phyloP scores from a whole-genome alignment of 768 basidiomycete genomes.

The Cyathus striatus region DNA sequence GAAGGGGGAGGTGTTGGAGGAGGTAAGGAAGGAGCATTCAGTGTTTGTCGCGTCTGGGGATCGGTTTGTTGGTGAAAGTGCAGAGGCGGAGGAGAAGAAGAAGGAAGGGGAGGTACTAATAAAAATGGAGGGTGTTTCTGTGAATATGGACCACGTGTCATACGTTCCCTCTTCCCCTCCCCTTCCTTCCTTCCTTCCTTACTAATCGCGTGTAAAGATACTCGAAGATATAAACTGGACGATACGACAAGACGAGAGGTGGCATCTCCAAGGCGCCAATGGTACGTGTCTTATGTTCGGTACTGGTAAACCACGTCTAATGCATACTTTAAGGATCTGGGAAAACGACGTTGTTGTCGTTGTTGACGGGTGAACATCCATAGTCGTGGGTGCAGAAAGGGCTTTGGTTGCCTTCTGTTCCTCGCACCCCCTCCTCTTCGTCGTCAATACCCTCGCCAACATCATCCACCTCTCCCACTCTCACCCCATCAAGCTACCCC shows the following conservation, averaged over 20 bases:
- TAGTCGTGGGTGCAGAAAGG: too few relatives aligned
- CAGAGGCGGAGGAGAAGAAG: neutral
- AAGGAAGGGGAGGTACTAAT: constrained; percentile 34
- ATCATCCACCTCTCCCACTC: too few relatives aligned
- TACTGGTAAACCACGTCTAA: too few relatives aligned
- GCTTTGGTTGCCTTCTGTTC: too few relatives aligned
- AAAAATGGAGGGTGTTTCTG: constrained; percentile 59
- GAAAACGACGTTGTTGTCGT: constrained; percentile 88
- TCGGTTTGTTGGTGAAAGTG: too few relatives aligned
- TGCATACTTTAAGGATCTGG: constrained; percentile 69
- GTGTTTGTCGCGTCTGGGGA: too few relatives aligned
- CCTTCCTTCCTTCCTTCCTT: neutral
- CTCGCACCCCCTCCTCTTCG: too few relatives aligned
- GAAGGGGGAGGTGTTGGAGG: constrained; percentile 36
- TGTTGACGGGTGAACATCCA: constrained; percentile 93
- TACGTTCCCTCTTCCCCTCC: constrained; percentile 15
- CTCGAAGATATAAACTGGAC: constrained; percentile 79
- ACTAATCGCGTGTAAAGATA: constrained; percentile 39
- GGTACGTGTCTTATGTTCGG: constrained; percentile 38
- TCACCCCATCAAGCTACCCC: too few relatives aligned
- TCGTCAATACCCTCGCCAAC: too few relatives aligned
- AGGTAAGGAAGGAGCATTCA: neutral
- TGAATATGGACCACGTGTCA: constrained; percentile 67
- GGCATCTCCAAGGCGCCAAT: constrained; percentile 89
- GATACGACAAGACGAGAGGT: constrained; percentile 75